Conservation (phyloP, 768 basidiomycete genomes). For the Kwoniella pini region DNA sequence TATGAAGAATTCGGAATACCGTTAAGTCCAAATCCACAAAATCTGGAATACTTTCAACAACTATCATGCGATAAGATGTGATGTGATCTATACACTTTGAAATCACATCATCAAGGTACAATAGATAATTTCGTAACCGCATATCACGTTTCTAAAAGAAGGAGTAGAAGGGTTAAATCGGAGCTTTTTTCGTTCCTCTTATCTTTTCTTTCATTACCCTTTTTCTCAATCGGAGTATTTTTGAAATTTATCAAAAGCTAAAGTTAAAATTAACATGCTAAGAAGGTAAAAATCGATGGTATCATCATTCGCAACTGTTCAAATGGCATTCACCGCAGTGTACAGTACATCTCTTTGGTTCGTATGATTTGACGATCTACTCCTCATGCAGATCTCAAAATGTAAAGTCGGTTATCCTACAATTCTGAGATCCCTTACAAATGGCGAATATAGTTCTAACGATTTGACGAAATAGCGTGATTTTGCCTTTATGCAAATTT, state of each 20-base stretch:
- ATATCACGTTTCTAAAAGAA: no score
- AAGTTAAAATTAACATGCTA: no score
- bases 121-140: neutral
- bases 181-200: no score
- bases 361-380: no score
- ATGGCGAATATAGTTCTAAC: neutral
- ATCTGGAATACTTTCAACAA: neutral
- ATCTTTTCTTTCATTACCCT: no score
- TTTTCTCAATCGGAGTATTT: no score
- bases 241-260: no score
- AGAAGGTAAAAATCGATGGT: slow-evolving; percentile 1
- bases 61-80: neutral
- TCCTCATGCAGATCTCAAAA: no score
- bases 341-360: no score
- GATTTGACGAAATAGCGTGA: neutral
- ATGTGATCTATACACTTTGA: neutral
- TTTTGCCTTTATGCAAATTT: no score
- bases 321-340: neutral
- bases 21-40: neutral
- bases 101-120: slow-evolving; percentile 1
- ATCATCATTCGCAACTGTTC: neutral
- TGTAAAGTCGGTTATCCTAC: no score
- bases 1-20: slow-evolving; percentile 4
- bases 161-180: no score
- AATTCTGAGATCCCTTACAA: neutral